phyloP scores from a whole-genome alignment of 768 basidiomycete species.

The Sistotremastrum suecicum region DNA sequence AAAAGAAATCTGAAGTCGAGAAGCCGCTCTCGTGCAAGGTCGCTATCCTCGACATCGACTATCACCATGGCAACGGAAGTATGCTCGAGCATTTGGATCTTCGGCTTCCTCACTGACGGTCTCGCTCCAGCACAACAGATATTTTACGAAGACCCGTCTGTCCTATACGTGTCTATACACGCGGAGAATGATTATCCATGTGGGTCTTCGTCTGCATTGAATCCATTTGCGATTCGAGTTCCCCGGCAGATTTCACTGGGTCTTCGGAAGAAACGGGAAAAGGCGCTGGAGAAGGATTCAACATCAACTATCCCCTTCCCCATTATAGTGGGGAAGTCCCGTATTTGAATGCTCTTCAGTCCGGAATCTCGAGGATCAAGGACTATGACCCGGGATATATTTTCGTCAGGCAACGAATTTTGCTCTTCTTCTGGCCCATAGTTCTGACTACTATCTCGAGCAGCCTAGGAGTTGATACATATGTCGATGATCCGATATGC shows the following conservation, averaged over 20 bases:
- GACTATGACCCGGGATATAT: constrained; percentile 12
- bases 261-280: constrained; percentile 12
- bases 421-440: neutral
- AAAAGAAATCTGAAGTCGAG: constrained; percentile 1
- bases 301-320: constrained; percentile 19
- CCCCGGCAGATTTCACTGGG: constrained; percentile 18
- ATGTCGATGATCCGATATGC: constrained; percentile 17
- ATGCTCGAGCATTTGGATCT: neutral
- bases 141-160: constrained; percentile 17
- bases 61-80: constrained; percentile 24
- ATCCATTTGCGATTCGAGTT: neutral
- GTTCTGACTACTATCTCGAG: neutral
- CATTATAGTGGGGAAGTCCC: constrained; percentile 12
- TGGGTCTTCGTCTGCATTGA: constrained; percentile 4
- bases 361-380: constrained; percentile 9
- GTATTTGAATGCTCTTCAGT: constrained; percentile 13
- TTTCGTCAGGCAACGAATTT: constrained; percentile 14
- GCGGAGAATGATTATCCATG: constrained; percentile 20
- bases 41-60: constrained; percentile 23
- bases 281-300: constrained; percentile 12
- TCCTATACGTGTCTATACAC: constrained; percentile 20
- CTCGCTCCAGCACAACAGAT: constrained; percentile 14
- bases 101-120: neutral
- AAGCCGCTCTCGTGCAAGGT: constrained; percentile 4
- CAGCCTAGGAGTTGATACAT: constrained; percentile 23